phyloP scores from a whole-genome alignment of 805 yeast genomes.

The baker's yeast (Saccharomyces cerevisiae) region DNA sequence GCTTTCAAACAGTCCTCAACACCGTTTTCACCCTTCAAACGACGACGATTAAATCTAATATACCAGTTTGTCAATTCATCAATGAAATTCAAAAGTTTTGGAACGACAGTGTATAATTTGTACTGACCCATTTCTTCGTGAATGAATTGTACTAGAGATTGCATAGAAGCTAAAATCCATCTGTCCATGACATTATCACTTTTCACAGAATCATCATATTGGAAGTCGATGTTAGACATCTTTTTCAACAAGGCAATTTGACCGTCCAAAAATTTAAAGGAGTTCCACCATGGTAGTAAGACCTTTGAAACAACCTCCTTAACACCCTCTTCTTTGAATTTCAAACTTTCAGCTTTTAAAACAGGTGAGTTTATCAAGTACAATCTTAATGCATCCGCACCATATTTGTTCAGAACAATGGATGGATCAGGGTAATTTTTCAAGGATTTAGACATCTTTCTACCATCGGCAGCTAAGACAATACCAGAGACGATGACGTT shows the following conservation, averaged over 20 bases:
- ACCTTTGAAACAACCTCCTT: slow-evolving; percentile 95
- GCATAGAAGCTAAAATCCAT: slow-evolving; percentile 96
- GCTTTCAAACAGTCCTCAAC: slow-evolving; percentile 77
- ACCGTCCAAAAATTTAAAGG: slow-evolving; percentile 92
- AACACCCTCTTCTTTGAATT: slow-evolving; percentile 98
- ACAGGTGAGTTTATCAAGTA: slow-evolving; percentile 97
- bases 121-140: slow-evolving; percentile 86
- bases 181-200: slow-evolving; percentile 92
- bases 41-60: slow-evolving; percentile 94
- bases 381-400: slow-evolving; percentile 96
- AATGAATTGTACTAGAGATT: slow-evolving; percentile 77
- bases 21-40: slow-evolving; percentile 93
- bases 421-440: slow-evolving; percentile 97
- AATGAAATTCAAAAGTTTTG: slow-evolving; percentile 76
- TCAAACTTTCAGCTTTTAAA: slow-evolving; percentile 89
- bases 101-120: slow-evolving; percentile 92
- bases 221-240: slow-evolving; percentile 59
- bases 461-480: slow-evolving; percentile 95
- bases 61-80: slow-evolving; percentile 98
- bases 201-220: slow-evolving; percentile 53
- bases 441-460: slow-evolving; percentile 97
- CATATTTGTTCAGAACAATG: slow-evolving; percentile 72
- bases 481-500: slow-evolving; percentile 95
- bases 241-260: slow-evolving; percentile 81
- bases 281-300: slow-evolving; percentile 96